A percentile compares a stretch with the other conserved stretches of the same genome.
Evolutionary conservation across 805 yeast species (phyloP).

Genomic region (Metschnikowia matae): DNA sequence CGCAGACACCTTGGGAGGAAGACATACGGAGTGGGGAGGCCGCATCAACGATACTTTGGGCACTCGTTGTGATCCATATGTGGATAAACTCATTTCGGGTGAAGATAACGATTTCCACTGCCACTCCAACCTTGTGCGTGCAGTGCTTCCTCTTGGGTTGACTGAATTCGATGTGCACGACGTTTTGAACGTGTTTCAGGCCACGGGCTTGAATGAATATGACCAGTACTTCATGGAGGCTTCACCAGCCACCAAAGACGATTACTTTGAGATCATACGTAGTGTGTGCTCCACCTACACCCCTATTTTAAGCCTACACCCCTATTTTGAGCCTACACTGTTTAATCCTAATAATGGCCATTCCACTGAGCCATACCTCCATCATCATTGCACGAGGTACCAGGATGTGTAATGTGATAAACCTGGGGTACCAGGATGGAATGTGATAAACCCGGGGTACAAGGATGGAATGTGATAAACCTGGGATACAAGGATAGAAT

Average conservation of each 20-base stretch:
- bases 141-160: slow-evolving; percentile 56
- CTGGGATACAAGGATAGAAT: too few relatives aligned
- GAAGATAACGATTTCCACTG: slow-evolving; percentile 65
- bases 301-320: too few relatives aligned
- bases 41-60: slow-evolving; percentile 63
- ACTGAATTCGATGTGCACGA: slow-evolving; percentile 67
- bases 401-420: too few relatives aligned
- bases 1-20: slow-evolving; percentile 51
- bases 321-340: too few relatives aligned
- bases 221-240: slow-evolving; percentile 71
- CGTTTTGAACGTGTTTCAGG: slow-evolving; percentile 65
- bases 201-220: slow-evolving; percentile 60
- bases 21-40: slow-evolving; percentile 64
- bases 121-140: slow-evolving; percentile 59
- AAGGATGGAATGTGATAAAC: too few relatives aligned
- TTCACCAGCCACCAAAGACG: slow-evolving; percentile 56
- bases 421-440: too few relatives aligned
- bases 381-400: too few relatives aligned
- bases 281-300: too few relatives aligned
- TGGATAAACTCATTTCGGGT: slow-evolving; percentile 59
- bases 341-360: too few relatives aligned
- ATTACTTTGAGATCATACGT: slow-evolving; percentile 63
- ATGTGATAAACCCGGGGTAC: too few relatives aligned
- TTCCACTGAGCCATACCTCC: too few relatives aligned
- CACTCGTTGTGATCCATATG: slow-evolving; percentile 68